These are phyloP conservation scores for Phyllosticta capitalensis DNA, from an alignment of 2,329 filamentous ascomycete genomes.

Conservation along the genomic window DNA sequence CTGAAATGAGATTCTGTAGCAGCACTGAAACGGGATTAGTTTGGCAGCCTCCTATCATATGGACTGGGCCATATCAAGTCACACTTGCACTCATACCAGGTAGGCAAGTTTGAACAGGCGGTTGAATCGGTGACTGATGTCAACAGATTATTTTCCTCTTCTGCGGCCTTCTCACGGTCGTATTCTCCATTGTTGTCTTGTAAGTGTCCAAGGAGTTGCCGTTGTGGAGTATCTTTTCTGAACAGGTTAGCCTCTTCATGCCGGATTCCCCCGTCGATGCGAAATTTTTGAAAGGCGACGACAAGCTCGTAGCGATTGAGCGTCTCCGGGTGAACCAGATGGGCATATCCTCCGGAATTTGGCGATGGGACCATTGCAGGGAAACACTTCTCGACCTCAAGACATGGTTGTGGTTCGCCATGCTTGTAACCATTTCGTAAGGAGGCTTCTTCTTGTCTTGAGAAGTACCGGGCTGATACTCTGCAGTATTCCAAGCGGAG, in stretches of 20 bases:
- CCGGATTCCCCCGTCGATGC: slow-evolving; percentile 56
- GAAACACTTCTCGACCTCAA: slow-evolving; percentile 50
- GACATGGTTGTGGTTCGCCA: slow-evolving; percentile 52
- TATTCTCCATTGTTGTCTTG: slow-evolving; percentile 43
- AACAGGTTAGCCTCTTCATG: slow-evolving; percentile 36
- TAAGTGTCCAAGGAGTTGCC: slow-evolving; percentile 4
- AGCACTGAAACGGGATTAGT: neutral
- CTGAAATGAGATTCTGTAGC: neutral
- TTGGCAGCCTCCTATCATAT: slow-evolving; percentile 49
- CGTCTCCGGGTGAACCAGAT: slow-evolving; percentile 36
- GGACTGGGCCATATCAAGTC: slow-evolving; percentile 50
- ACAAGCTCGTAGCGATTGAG: slow-evolving; percentile 51
- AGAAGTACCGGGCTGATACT: neutral
- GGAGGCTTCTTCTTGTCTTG: slow-evolving; percentile 26
- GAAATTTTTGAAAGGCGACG: slow-evolving; percentile 46
- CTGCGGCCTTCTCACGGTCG: slow-evolving; percentile 38
- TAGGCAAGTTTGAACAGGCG: neutral
- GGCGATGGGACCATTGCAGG: slow-evolving; percentile 44
- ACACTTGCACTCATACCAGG: slow-evolving; percentile 26
- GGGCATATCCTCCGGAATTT: slow-evolving; percentile 33
- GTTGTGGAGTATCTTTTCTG: slow-evolving; percentile 1
- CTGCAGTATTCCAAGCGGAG: slow-evolving; percentile 44
- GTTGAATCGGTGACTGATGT: neutral
- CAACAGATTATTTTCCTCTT: slow-evolving; percentile 27
- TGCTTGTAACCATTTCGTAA: slow-evolving; percentile 33